A percentile compares a stretch with the other conserved stretches of the same genome.
Conservation (phyloP, 2,329 filamentous ascomycete species). For the Colletotrichum sp. region DNA sequence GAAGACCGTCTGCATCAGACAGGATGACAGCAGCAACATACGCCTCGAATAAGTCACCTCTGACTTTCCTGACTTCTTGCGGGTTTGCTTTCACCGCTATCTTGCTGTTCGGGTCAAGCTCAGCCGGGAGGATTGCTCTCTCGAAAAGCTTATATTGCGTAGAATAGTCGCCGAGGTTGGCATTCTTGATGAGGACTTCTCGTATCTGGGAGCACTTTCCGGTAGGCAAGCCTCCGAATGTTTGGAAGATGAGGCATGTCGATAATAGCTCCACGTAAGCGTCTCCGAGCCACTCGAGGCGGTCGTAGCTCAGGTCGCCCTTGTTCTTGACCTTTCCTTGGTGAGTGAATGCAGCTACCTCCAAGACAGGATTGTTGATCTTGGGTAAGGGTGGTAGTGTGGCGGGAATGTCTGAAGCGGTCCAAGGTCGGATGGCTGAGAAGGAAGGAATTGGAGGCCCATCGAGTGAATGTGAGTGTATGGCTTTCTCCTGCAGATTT, state of each 20-base stretch:
- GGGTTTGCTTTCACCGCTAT: slow-evolving; percentile 42
- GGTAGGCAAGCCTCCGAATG: slow-evolving; percentile 67
- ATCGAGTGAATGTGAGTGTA: not conserved
- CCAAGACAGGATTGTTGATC: slow-evolving; percentile 63
- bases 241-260: slow-evolving; percentile 75
- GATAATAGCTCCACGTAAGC: slow-evolving; percentile 82
- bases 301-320: slow-evolving; percentile 70
- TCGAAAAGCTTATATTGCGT: slow-evolving; percentile 73
- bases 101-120: slow-evolving; percentile 34
- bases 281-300: slow-evolving; percentile 88
- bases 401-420: slow-evolving; percentile 50
- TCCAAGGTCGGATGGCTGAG: slow-evolving; percentile 49
- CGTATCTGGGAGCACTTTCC: slow-evolving; percentile 78
- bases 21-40: slow-evolving; percentile 83
- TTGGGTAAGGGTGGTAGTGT: slow-evolving; percentile 63
- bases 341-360: slow-evolving; percentile 72
- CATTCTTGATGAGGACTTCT: slow-evolving; percentile 81
- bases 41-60: slow-evolving; percentile 89
- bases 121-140: slow-evolving; percentile 61
- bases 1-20: slow-evolving; percentile 68
- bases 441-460: slow-evolving; percentile 14
- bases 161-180: slow-evolving; percentile 74
- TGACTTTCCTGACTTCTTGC: slow-evolving; percentile 68
- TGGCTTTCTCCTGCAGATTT: not conserved
- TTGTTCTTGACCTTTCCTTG: slow-evolving; percentile 46